Evolutionary conservation across 768 basidiomycete genomes (phyloP), one percentile per base, ranked within the genome.

Genomic region (Neoboletus brunneissimus): DNA sequence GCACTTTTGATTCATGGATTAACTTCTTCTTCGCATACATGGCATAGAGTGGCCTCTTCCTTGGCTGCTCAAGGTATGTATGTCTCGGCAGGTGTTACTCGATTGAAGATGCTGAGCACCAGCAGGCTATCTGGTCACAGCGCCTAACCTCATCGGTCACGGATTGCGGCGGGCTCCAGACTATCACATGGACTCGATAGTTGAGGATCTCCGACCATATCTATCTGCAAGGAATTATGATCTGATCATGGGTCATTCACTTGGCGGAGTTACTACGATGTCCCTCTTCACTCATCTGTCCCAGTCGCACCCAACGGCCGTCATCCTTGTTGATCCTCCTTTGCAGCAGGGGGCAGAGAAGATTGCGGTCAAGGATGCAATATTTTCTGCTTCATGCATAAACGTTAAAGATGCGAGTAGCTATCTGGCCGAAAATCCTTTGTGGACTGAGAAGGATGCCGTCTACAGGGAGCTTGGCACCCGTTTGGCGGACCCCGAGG

Each of bases 61-160:
- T 48, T 64, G 37, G 60, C 44, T 48, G 35, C 51, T 42, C 52
- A 65, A 65, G 63, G 63, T 64, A 48, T 53, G 63, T 64, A 48
- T 53, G 50, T 16, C 18, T 31, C 3, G 18, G n/a, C 37, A 2
- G 4, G 12, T 25, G 12, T 15, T 29, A 4, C 13, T 18, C 31
- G 5, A 48, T 23, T 25, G 37, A 18, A 7, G 13, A 23, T 40
- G 20, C 29, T 45, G 32, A 65, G 15, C 9, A 41, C 27, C 18
- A 8, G 23, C 29, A 65, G 64, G 64, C 11, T 65, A 54, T 52
- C 51, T 65, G 12, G 60, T 65, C n/a, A 59, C 53, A 18, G 64
- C 64, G 4, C 64, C 64, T 2, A 59, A 65, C 35, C 60, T 65
- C 12, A 47, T 47, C 15, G 46, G 46, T 22, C 46, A 47, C 8